These are phyloP conservation scores for Pichia phayaonensis DNA, from an alignment of 805 yeast species.

Conservation along the genomic window DNA sequence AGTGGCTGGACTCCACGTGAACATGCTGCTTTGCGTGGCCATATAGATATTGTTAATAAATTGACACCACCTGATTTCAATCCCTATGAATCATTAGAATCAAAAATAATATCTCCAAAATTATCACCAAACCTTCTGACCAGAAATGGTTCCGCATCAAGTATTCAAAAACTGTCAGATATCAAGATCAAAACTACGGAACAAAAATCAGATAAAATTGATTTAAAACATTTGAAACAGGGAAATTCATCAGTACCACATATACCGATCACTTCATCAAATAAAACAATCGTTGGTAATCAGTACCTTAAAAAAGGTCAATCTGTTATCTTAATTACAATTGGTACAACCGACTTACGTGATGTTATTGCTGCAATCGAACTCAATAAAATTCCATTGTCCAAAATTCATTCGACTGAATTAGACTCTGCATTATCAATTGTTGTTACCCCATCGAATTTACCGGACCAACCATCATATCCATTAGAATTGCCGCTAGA, in stretches of 20 bases:
- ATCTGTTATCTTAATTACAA: constrained; percentile 66
- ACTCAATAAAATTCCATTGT: constrained; percentile 64
- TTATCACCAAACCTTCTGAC: constrained; percentile 26
- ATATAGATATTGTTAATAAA: constrained; percentile 57
- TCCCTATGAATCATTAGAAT: constrained; percentile 22
- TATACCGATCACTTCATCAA: constrained; percentile 10
- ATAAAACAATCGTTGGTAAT: constrained; percentile 74
- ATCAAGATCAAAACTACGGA: constrained; percentile 1
- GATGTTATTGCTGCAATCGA: constrained; percentile 51
- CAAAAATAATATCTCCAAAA: constrained; percentile 17
- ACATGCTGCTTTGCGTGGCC: constrained; percentile 89
- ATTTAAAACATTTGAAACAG: constrained; percentile 1
- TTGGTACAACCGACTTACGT: constrained; percentile 81
- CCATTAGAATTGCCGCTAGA: constrained; percentile 76
- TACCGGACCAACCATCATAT: constrained; percentile 43
- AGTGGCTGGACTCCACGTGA: constrained; percentile 98
- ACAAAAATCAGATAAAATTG: constrained; percentile 13
- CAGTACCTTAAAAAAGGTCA: constrained; percentile 57
- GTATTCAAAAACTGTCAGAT: constrained; percentile 23
- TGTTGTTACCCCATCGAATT: constrained; percentile 41
- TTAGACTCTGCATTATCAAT: constrained; percentile 82
- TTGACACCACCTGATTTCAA: constrained; percentile 44
- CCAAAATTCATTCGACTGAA: constrained; percentile 73
- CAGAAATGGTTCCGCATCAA: constrained; percentile 10
- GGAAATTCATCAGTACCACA: constrained; percentile 6